Base-by-base conservation (phyloP, 805 yeast species). In the Candida yuanshanica region DNA sequence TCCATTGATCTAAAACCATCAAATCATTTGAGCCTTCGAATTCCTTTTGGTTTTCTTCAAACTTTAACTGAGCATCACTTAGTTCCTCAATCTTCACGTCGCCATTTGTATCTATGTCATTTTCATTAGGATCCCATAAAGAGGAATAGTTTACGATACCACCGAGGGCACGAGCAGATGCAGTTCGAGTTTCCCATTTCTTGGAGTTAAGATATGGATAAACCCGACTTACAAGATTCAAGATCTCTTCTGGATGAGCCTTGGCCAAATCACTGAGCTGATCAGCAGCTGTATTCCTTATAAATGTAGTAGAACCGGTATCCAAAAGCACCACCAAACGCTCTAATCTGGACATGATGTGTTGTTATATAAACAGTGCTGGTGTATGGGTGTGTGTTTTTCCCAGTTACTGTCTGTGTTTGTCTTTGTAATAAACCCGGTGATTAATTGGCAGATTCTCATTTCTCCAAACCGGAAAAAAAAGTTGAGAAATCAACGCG, bases 261-360 rank as follows among this genome's bases (percentile, higher is more conserved):
- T 84, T 84, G 21, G 96, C 97, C 29, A 95, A 72, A 51, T 91
- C 98, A 5, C 96, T 87, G 50, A 93, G 70, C 64, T 93, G 99
- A 56, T 91, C 96, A 2, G 98, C 98, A 1, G 99, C 99, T 9
- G 96, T 87, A 56, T 87, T 88, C 50, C 98, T 75, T 34, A 93
- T 93, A 59, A 88, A 84, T 31, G 86, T 86, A 5, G 97, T 88
- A 11, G 96, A 87, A 10, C 99, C 99, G 2, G 97, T 87, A 64
- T 95, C 99, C 49, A 93, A 68, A 25, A 69, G 56, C 9, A 69
- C 60, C 32, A 69, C 74, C 50, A 69, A 65, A 26, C 74, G 62
- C 48, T 69, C 74, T 43, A 69, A 52, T 37, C 74, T 59, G 33
- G 73, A 68, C 51, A 65, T 62, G 29, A 8, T 27, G 35, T n/a